Conservation (phyloP, 805 yeast species). For the Sugiyamaella qingdaonensis region DNA sequence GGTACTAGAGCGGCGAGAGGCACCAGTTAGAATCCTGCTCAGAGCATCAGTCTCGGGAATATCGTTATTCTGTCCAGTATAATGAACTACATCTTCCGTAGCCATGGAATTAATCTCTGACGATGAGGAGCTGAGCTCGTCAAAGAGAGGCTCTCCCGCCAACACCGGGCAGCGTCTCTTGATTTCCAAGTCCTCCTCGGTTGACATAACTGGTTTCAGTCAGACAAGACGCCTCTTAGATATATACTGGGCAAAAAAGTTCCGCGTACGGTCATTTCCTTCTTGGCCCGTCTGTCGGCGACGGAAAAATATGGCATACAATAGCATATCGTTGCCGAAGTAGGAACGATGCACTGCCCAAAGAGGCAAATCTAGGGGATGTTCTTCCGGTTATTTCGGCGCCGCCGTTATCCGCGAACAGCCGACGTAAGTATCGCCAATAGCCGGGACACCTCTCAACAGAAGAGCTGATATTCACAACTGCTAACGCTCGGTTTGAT, state of each 20-base stretch:
- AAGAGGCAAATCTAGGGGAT: not conserved
- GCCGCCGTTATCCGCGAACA: not conserved
- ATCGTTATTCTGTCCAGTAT: not conserved
- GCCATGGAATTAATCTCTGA: not conserved
- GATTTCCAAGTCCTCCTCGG: too few species aligned
- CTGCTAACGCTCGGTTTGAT: too few species aligned
- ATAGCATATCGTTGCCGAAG: not conserved
- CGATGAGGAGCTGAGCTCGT: not conserved
- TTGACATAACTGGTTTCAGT: too few species aligned
- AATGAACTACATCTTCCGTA: not conserved
- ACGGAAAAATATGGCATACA: not conserved
- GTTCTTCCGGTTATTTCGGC: not conserved
- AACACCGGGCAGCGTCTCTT: not conserved
- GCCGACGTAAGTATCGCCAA: not conserved
- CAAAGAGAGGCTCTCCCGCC: not conserved
- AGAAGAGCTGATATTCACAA: too few species aligned
- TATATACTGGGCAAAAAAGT: too few species aligned
- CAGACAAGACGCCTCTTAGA: too few species aligned
- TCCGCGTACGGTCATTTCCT: too few species aligned
- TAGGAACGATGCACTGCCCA: not conserved
- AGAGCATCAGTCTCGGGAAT: conserved; percentile 16
- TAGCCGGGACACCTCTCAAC: not conserved
- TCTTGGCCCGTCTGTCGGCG: not conserved
- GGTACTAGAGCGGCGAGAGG: conserved; percentile 11
- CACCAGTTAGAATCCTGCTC: conserved; percentile 17